These are phyloP conservation scores for Vachellia collinsii DNA, from an alignment of 306 rosid species.

Conservation along the genomic window DNA sequence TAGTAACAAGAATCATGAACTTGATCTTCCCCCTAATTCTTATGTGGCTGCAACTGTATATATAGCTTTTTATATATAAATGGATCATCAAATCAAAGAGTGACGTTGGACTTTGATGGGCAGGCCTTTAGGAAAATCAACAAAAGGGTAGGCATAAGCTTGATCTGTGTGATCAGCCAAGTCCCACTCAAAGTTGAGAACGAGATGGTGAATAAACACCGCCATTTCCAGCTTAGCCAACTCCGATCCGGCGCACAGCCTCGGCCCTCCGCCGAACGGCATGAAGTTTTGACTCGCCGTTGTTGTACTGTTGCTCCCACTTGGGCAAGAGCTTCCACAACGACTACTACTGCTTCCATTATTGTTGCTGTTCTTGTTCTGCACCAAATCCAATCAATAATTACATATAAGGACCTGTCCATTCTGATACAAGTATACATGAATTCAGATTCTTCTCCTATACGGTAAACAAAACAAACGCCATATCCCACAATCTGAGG, in stretches of 20 bases:
- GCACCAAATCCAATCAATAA: background rate
- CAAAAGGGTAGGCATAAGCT: constrained; percentile 7
- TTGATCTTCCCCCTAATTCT: background rate
- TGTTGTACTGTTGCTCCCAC: background rate
- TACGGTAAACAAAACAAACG: constrained; percentile 1
- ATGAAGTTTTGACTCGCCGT: constrained; percentile 7
- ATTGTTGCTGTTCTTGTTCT: background rate
- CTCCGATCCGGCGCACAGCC: constrained; percentile 21
- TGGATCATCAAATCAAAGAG: constrained; percentile 5
- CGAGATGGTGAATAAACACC: constrained; percentile 13
- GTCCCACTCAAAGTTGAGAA: constrained; percentile 12
- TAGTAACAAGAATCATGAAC: background rate
- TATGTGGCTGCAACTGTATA: constrained; percentile 2
- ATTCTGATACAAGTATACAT: background rate
- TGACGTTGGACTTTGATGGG: constrained; percentile 13
- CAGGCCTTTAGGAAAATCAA: constrained; percentile 6
- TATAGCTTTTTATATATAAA: background rate
- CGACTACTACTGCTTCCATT: background rate
- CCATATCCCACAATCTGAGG: constrained; percentile 25
- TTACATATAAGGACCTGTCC: background rate
- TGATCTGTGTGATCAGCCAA: background rate
- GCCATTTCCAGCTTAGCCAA: constrained; percentile 20
- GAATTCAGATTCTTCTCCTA: background rate
- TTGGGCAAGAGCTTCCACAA: background rate
- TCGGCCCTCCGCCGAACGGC: constrained; percentile 20